Evolutionary conservation across 768 basidiomycete species (phyloP), one percentile per base, ranked within the genome.

Genomic region (Rhodotorula babjevae): DNA sequence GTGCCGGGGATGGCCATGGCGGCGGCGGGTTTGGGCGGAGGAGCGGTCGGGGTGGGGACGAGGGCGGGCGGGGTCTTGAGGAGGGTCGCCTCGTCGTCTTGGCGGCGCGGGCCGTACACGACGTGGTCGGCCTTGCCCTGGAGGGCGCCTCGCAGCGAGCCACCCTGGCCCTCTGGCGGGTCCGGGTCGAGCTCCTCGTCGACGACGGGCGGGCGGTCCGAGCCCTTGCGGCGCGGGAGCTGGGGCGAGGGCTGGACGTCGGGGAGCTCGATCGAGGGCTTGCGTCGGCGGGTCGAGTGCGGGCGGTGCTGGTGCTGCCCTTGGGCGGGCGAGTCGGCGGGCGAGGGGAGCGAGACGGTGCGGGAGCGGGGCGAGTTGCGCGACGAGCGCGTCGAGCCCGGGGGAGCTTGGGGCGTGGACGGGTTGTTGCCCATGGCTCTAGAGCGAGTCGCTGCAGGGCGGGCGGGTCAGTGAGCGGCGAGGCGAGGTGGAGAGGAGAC

Each of bases 41-140:
- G 36, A 36, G 36, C 50, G 9, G 62, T 29, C 21, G 55, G 19
- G 29, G 44, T 36, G 5, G 18, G 49, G 59, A 66, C 42, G 31
- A 57, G 33, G 14, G 56, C 33, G 8, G 56, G 56, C 18, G 56
- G 56, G 18, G 56, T 36, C 16, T 16, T 19, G 33, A 57, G 56
- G 56, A 57, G 31, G 29, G 27, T n/a, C 25, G 55, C 33, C 42
- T 70, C 65, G 57, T 71, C 71, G 29, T 69, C 68, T 27, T 46
- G 23, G 46, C 68, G 29, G 40, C 68, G 31, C 23, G 75, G 72
- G 21, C 75, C 75, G 42, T 76, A 76, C 29, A 76, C 75, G 62
- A 76, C 75, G 27, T 76, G 75, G 55, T 76, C 75, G 3, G 72
- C 75, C 56, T 71, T 73, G 55, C 75, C 75, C 67, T 76, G 75